phyloP scores from a whole-genome alignment of 2,329 filamentous ascomycete genomes.

The Penicillium occitanis region DNA sequence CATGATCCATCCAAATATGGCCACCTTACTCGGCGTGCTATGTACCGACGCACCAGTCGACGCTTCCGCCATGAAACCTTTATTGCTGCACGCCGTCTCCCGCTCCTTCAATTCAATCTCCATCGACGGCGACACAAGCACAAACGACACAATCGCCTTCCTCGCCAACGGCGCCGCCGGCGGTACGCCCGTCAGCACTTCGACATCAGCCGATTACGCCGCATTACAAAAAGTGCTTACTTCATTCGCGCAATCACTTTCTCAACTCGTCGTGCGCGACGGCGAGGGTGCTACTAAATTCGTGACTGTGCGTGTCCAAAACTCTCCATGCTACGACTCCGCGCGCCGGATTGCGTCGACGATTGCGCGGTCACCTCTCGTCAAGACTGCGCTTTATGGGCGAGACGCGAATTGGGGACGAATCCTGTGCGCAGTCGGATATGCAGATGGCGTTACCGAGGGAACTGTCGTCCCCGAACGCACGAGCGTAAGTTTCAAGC shows the following conservation, averaged over 20 bases:
- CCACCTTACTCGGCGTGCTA: conserved; percentile 85
- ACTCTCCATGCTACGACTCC: conserved; percentile 66
- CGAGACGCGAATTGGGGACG: conserved; percentile 98
- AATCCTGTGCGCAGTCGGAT: conserved; percentile 91
- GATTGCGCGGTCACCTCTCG: conserved; percentile 86
- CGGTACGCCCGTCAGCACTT: conserved; percentile 57
- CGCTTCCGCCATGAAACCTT: conserved; percentile 62
- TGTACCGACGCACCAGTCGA: conserved; percentile 86
- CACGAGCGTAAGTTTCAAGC: conserved; percentile 63
- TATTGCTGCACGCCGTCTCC: conserved; percentile 73
- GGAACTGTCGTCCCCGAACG: conserved; percentile 53
- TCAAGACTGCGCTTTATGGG: conserved; percentile 96
- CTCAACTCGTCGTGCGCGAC: conserved; percentile 90
- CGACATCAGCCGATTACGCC: conserved; percentile 57
- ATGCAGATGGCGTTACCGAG: conserved; percentile 55
- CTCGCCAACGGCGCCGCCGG: conserved; percentile 94
- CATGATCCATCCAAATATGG: conserved; percentile 99
- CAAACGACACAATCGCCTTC: conserved; percentile 92
- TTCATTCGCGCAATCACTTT: conserved; percentile 76
- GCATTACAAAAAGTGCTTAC: conserved; percentile 71
- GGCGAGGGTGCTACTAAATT: conserved; percentile 98
- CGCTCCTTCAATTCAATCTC: conserved; percentile 95
- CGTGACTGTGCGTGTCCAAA: conserved; percentile 82
- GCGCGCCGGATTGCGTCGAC: conserved; percentile 79
- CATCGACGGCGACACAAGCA: conserved; percentile 94